Evolutionary conservation across 768 basidiomycete species (phyloP).

Genomic region (Agrocybe praecox): DNA sequence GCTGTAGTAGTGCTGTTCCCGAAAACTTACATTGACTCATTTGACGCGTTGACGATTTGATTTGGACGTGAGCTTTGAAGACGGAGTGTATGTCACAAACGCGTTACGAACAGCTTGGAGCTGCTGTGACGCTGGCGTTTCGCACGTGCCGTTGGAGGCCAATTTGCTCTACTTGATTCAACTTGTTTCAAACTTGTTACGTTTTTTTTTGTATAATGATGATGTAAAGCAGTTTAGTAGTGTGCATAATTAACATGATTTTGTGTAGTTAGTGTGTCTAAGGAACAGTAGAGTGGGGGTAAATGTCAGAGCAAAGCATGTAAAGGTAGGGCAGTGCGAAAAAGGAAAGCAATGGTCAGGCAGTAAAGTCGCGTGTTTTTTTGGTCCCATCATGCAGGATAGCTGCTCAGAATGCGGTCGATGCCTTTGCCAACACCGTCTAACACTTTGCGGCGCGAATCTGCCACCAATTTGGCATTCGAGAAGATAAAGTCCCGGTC

Average conservation of each 20-base stretch:
- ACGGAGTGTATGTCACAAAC: conserved; percentile 23
- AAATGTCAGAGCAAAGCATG: not conserved
- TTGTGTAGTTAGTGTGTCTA: not conserved
- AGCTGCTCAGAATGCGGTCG: conserved; percentile 47
- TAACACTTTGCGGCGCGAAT: conserved; percentile 70
- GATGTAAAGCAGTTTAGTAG: too few species aligned
- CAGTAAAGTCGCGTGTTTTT: too few species aligned
- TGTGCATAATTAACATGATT: not conserved
- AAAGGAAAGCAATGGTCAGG: conserved; percentile 5
- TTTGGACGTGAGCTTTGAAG: conserved; percentile 3
- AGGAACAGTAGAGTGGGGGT: conserved; percentile 9
- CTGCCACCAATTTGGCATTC: conserved; percentile 65
- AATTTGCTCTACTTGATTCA: too few species aligned
- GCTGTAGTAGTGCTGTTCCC: not conserved
- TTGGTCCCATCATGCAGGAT: conserved; percentile 20
- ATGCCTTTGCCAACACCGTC: conserved; percentile 77
- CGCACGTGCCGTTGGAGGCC: not conserved
- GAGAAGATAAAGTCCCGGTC: conserved; percentile 64
- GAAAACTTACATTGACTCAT: conserved; percentile 36
- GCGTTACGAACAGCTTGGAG: conserved; percentile 20
- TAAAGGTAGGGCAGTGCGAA: not conserved
- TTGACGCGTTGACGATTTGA: conserved; percentile 16
- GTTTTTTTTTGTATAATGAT: too few species aligned
- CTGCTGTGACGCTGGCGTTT: conserved; percentile 10
- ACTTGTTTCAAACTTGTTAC: too few species aligned